phyloP scores from a whole-genome alignment of 169 alveolate genomes.

The Cryptosporidium tyzzeri region DNA sequence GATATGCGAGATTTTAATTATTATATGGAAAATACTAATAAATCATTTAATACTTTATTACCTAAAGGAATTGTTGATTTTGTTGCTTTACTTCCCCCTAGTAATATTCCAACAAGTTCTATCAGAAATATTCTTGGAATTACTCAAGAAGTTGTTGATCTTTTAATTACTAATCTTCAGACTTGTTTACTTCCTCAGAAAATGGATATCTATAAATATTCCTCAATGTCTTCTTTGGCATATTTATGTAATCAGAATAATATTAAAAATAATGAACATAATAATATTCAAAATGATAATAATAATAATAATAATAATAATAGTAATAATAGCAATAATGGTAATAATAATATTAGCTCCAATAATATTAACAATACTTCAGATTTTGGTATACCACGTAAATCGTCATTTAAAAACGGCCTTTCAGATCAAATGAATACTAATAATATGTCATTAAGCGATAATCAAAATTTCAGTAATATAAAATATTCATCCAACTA shows the following conservation, averaged over 20 bases:
- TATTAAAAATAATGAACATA: not conserved
- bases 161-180: conserved; percentile 24
- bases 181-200: conserved; percentile 55
- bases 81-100: conserved; percentile 49
- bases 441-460: not conserved
- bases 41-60: conserved; percentile 33
- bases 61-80: conserved; percentile 72
- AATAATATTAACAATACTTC: not conserved
- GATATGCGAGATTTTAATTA: conserved; percentile 1
- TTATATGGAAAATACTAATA: not conserved
- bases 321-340: not conserved
- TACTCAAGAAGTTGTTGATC: conserved; percentile 46
- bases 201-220: conserved; percentile 29
- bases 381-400: not conserved
- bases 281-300: not conserved
- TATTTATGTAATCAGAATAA: not conserved
- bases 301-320: not conserved
- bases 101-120: conserved; percentile 8
- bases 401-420: not conserved
- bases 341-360: not conserved
- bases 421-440: not conserved
- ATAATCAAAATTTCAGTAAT: not conserved
- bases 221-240: conserved; percentile 3
- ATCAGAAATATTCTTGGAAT: conserved; percentile 23
- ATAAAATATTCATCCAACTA: not conserved